These are phyloP conservation scores for Xylariaceae sp. DNA, from an alignment of 2,329 filamentous ascomycete genomes.

Conservation along the genomic window DNA sequence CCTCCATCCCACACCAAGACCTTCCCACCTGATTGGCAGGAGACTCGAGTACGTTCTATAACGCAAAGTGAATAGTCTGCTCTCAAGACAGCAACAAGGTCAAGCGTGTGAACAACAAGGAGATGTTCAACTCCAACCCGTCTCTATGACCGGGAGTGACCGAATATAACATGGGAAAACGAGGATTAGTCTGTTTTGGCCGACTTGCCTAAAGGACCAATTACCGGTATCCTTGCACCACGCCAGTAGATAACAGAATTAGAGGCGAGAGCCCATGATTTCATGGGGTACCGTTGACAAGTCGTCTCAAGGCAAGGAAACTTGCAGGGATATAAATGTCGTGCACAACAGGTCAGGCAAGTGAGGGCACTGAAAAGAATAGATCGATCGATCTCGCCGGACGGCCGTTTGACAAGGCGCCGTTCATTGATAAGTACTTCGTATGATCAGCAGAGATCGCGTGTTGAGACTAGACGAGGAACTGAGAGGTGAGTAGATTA, in stretches of 20 bases:
- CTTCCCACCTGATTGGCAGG: neutral
- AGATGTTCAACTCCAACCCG: neutral
- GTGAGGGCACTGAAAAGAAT: neutral
- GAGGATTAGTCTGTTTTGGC: neutral
- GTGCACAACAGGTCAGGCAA: neutral
- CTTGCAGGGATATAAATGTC: neutral
- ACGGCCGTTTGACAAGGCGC: neutral
- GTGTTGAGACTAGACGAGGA: neutral
- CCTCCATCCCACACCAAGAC: neutral
- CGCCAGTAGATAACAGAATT: neutral
- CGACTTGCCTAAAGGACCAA: neutral
- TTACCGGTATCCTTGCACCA: neutral
- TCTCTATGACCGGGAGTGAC: neutral
- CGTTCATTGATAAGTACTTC: neutral
- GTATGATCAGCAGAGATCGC: neutral
- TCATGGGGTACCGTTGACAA: neutral
- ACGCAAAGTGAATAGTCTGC: neutral
- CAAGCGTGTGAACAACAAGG: neutral
- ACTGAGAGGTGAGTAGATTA: neutral
- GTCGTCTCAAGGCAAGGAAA: neutral
- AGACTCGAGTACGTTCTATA: neutral
- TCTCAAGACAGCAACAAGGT: neutral
- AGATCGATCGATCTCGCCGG: slow-evolving; percentile 2
- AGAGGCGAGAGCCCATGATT: neutral
- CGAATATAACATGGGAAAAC: slow-evolving; percentile 4